Evolutionary conservation across 257 asterid genomes (phyloP), one percentile per base, ranked within the genome.

Genomic region (Rhazya stricta): DNA sequence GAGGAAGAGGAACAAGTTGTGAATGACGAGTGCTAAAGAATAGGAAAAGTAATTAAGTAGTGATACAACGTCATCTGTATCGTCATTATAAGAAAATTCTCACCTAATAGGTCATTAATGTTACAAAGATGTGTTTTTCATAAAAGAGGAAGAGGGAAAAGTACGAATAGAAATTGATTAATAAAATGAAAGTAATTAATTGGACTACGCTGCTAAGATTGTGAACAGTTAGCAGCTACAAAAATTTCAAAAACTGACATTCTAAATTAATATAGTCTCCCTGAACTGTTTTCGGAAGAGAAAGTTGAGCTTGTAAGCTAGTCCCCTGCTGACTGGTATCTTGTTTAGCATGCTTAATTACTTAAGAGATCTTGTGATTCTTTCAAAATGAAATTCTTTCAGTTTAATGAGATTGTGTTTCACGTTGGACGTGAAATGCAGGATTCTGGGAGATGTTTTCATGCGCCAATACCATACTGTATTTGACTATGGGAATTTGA

Each of bases 381-480:
- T 30, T 15, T n/a, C 18, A 7, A 16, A 16, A 8, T 2, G 41
- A n/a, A 39, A 45, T 46, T 36, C 50, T 62, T 15, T 19, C n/a
- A 73, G 1, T 13, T 25, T 12, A 48, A 10, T 45, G 42, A 34
- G 18, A 76, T 43, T 57, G 1, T 18, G 8, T 34, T 8, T 30
- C 21, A 3, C 5, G 27, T 56, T n/a, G 27, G 56, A 7, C 67
- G 39, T 18, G 45, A 58, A 67, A 67, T 84, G 76, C 91, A 91
- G 97, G 97, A 86, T 91, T 69, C 78, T 91, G 78, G 97, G 97
- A 29, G 96, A 91, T 77, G 90, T 91, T 81, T 91, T 91, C 81
- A 90, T 90, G 95, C 96, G 96, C 4, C 87, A 60, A 41, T 91
- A 88, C 75, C 96, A 91, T 82, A 90, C 93, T 0, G 93, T 91